Conservation (phyloP, 305 asterid genomes). For the Coffea humblotiana region DNA sequence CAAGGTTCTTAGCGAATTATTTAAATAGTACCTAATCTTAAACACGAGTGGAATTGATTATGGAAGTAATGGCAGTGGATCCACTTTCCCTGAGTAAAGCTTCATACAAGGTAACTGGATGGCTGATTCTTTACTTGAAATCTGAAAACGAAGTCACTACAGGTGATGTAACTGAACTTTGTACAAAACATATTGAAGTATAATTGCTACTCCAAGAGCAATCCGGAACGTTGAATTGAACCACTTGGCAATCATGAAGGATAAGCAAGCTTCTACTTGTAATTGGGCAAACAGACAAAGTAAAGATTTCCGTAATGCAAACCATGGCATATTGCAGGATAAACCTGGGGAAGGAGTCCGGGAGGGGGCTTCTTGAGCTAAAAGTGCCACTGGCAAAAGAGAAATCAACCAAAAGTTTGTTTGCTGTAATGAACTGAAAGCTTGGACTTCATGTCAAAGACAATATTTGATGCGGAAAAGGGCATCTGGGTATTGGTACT, state of each 20-base stretch:
- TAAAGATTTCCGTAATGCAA: too few relatives aligned
- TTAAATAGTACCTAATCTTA: too few relatives aligned
- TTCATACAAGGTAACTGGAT: neutral
- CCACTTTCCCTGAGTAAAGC: neutral
- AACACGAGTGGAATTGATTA: too few relatives aligned
- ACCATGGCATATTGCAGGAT: neutral
- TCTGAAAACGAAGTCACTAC: neutral
- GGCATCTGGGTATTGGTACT: neutral
- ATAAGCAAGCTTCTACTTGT: neutral
- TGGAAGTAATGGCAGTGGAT: too few relatives aligned
- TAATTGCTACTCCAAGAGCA: neutral
- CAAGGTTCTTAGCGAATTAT: neutral
- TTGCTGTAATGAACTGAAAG: neutral
- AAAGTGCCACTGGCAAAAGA: neutral
- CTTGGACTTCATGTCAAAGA: neutral
- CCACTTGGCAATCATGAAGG: neutral
- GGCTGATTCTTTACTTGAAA: neutral
- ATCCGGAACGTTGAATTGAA: too few relatives aligned
- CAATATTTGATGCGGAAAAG: neutral
- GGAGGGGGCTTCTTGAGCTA: too few relatives aligned
- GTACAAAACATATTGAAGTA: neutral
- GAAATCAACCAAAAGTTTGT: neutral
- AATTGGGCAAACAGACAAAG: neutral
- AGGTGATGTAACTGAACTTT: neutral
- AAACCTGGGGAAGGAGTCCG: neutral